phyloP scores from a whole-genome alignment of 306 rosid genomes.

The Rosa chinensis region DNA sequence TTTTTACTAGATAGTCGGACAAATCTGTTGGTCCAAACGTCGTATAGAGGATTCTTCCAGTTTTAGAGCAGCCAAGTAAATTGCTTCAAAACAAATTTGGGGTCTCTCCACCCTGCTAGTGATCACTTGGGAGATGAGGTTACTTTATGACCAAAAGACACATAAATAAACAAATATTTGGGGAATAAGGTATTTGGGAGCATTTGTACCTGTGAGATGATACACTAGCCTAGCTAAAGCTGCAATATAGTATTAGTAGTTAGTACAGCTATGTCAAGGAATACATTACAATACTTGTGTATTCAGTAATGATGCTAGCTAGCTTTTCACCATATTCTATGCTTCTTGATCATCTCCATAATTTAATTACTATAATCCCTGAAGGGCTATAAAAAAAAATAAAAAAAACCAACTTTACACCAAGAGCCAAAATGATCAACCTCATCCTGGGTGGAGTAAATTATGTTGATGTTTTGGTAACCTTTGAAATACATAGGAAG shows the following conservation, averaged over 20 bases:
- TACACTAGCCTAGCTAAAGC: neutral
- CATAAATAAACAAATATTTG: neutral
- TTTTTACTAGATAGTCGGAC: neutral
- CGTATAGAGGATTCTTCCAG: neutral
- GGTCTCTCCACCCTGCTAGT: neutral
- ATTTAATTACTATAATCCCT: conserved; percentile 5
- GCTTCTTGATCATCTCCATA: conserved; percentile 16
- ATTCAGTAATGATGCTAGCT: conserved; percentile 7
- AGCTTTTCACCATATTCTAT: conserved; percentile 9
- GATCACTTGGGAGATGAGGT: neutral
- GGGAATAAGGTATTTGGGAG: conserved; percentile 10
- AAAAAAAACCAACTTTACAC: conserved; percentile 28
- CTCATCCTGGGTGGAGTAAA: conserved; percentile 8
- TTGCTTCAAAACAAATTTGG: neutral
- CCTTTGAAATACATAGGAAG: conserved; percentile 21
- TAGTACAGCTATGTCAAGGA: conserved; percentile 37
- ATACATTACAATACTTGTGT: conserved; percentile 18
- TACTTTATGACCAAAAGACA: neutral
- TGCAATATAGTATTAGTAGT: neutral
- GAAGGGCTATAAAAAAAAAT: neutral
- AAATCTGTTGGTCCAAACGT: neutral
- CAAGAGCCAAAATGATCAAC: conserved; percentile 39
- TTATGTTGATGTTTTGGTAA: neutral
- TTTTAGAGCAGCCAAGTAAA: neutral
- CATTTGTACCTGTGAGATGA: conserved; percentile 1